Evolutionary conservation across 768 basidiomycete genomes (phyloP), one percentile per base, ranked within the genome.

Genomic region (Boletus coccyginus): DNA sequence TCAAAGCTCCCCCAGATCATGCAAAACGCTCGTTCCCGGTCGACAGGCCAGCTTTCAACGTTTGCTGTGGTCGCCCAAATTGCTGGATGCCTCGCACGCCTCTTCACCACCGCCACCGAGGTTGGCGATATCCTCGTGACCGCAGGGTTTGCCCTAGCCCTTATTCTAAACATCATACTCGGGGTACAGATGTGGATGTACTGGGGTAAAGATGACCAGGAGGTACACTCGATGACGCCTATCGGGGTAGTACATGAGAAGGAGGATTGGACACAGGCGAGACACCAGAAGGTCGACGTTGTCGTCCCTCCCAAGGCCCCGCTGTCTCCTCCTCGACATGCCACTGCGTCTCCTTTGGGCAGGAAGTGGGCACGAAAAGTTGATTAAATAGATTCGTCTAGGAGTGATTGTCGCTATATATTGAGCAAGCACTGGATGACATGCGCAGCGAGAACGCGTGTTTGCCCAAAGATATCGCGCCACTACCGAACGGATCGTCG

Each of bases 1-100:
- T 94, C 94, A 57, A 98, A 98, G 74, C 74, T 97, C 45, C 97
- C 97, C 7, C 97, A 98, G 64, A 98, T 98, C 72, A 64, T 79
- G 51, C 85, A 91, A 63, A 99, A 97, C 77, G 70, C 83, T 53
- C 82, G 81, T 44, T 77, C 84, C 6, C 73, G 79, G 47, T 91
- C 88, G 8, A 98, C 97, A 0, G 97, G 97, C 12, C 94, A 98
- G 66, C 88, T 99, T 41, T 95, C 93, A 12, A 84, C 93, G 0
- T 92, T 99, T 66, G 94, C 94, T 27, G 92, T 98, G 38, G 74
- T 92, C 64, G 82, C 92, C 49, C 93, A 96, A 60, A 82, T 98
- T 39, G 80, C 79, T 1, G 96, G 97, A 24, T 97, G 94, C 71
- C 76, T 93, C 38, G 97, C 96, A 0, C 80, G 97, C 44, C 76